phyloP scores from a whole-genome alignment of 2,329 filamentous ascomycete genomes.

The Aspergillus sp. region DNA sequence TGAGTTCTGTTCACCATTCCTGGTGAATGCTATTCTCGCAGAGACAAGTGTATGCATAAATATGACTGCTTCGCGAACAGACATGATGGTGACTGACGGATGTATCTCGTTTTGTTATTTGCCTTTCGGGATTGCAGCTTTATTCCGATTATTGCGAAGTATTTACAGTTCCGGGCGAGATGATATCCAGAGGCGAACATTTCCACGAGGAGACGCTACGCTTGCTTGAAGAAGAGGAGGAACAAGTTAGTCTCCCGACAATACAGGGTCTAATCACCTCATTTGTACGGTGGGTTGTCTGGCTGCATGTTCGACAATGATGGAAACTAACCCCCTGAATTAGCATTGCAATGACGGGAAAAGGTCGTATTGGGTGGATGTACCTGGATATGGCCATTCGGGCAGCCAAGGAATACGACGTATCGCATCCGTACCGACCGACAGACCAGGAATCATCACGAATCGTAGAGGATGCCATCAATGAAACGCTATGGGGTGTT shows the following conservation, averaged over 20 bases:
- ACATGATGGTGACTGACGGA: background rate
- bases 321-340: background rate
- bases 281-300: constrained; percentile 15
- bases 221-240: constrained; percentile 19
- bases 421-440: constrained; percentile 8
- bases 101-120: background rate
- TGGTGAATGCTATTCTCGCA: constrained; percentile 30
- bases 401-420: constrained; percentile 15
- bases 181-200: constrained; percentile 18
- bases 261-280: constrained; percentile 21
- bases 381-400: constrained; percentile 19
- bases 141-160: constrained; percentile 22
- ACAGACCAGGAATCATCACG: constrained; percentile 5
- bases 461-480: constrained; percentile 9
- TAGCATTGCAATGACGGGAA: constrained; percentile 22
- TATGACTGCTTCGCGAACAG: background rate
- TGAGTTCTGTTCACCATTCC: constrained; percentile 26
- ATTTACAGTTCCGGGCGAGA: constrained; percentile 17
- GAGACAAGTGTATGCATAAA: constrained; percentile 23
- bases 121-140: constrained; percentile 7
- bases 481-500: constrained; percentile 15
- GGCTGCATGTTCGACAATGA: background rate
- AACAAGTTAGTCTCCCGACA: constrained; percentile 17
- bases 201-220: constrained; percentile 26
- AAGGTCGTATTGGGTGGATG: constrained; percentile 23